phyloP scores from a whole-genome alignment of 257 asterid genomes.

The Solanum bulbocastanum region DNA sequence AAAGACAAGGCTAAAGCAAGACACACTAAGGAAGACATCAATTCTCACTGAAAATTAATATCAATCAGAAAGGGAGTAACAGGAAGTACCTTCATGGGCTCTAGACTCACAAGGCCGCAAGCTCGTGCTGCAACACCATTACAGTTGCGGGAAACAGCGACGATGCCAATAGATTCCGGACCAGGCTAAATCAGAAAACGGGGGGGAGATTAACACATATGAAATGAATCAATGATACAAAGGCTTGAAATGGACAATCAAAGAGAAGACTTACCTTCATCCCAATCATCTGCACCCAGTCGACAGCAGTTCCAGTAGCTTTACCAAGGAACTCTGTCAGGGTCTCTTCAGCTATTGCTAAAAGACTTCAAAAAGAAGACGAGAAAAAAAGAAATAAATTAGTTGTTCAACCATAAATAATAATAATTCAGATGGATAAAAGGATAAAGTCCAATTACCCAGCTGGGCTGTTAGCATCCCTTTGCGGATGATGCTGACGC shows the following conservation, averaged over 20 bases:
- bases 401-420: not conserved
- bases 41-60: not conserved
- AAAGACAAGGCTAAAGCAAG: not conserved
- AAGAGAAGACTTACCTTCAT: constrained; percentile 59
- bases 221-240: not conserved
- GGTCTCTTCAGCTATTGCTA: constrained; percentile 97
- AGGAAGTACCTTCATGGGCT: constrained; percentile 81
- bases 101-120: constrained; percentile 99
- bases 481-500: constrained; percentile 74
- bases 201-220: not conserved
- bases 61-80: not conserved
- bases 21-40: not conserved
- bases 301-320: constrained; percentile 99
- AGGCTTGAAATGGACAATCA: not conserved
- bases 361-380: constrained; percentile 43
- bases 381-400: not conserved
- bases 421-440: not conserved
- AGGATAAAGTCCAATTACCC: constrained; percentile 40
- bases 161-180: constrained; percentile 99
- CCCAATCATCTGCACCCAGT: constrained; percentile 99
- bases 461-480: constrained; percentile 97
- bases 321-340: constrained; percentile 95
- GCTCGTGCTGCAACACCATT: constrained; percentile 99
- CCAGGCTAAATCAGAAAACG: constrained; percentile 60
- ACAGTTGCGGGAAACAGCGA: constrained; percentile 93